phyloP scores from a whole-genome alignment of 179 eudicot genomes.

The Actinidia chinensis region DNA sequence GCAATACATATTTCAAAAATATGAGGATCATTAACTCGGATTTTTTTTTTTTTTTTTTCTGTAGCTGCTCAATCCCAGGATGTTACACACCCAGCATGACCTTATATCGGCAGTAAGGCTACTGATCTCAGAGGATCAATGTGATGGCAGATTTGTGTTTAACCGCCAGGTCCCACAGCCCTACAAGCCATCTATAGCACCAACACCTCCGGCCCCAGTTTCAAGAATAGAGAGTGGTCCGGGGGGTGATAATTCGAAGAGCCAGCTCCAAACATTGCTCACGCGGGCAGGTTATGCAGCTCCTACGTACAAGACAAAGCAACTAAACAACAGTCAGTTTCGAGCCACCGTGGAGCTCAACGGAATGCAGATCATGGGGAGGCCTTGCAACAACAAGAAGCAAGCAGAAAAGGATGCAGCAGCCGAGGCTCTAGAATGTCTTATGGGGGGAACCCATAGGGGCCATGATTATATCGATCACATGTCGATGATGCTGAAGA shows the following conservation, averaged over 20 bases:
- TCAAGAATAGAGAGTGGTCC: conserved; percentile 61
- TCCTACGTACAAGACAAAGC: conserved; percentile 53
- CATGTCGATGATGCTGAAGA: conserved; percentile 66
- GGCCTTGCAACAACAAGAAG: conserved; percentile 62
- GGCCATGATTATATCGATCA: conserved; percentile 48
- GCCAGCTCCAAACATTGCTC: conserved; percentile 63
- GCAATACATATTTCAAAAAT: neutral
- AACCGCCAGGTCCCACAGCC: conserved; percentile 40
- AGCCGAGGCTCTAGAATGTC: conserved; percentile 62
- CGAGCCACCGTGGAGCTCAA: conserved; percentile 55
- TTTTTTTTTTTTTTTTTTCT: neutral
- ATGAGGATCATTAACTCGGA: neutral
- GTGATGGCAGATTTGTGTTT: conserved; percentile 60
- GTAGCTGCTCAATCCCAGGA: conserved; percentile 63
- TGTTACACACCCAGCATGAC: conserved; percentile 43
- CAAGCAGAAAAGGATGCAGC: conserved; percentile 78
- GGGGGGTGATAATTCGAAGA: conserved; percentile 73
- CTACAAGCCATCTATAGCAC: conserved; percentile 31
- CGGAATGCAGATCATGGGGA: conserved; percentile 58
- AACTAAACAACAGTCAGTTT: conserved; percentile 52
- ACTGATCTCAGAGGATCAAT: conserved; percentile 49
- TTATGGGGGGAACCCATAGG: conserved; percentile 50
- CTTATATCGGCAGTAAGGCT: conserved; percentile 55
- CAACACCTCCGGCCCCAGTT: conserved; percentile 25
- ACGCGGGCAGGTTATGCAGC: conserved; percentile 53